These are phyloP conservation scores for Panicum hallii DNA, from an alignment of 202 grass and related monocot species.

Conservation along the genomic window DNA sequence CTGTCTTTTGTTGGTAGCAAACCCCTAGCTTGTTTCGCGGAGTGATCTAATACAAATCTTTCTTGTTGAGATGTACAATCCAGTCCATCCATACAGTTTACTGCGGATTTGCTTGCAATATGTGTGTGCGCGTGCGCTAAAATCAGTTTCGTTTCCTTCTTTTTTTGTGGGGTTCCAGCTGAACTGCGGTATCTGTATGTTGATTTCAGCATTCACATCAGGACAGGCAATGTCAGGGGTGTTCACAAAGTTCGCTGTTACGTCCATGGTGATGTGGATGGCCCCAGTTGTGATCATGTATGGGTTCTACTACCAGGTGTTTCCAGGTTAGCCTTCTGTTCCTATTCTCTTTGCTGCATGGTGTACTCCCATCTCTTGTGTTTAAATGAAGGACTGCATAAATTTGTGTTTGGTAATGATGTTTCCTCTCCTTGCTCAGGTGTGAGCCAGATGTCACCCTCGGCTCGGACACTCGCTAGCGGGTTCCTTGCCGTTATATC, in stretches of 20 bases:
- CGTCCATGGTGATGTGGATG: conserved; percentile 92
- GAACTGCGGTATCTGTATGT: background rate
- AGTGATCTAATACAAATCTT: background rate
- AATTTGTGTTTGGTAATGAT: background rate
- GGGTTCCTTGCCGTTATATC: conserved; percentile 94
- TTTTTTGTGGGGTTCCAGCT: background rate
- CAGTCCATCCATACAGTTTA: background rate
- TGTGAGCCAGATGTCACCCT: conserved; percentile 65
- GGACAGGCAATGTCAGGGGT: conserved; percentile 68
- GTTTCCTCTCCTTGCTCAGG: conserved; percentile 35
- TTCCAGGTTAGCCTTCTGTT: conserved; percentile 69
- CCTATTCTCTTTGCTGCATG: background rate
- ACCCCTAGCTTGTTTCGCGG: background rate
- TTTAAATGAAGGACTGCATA: background rate
- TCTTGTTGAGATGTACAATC: background rate
- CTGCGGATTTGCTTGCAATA: background rate
- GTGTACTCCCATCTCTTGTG: background rate
- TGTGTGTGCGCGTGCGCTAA: background rate
- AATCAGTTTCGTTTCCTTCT: background rate
- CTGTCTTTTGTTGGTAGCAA: conserved; percentile 17
- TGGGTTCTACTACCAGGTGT: conserved; percentile 75
- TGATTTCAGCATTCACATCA: conserved; percentile 26
- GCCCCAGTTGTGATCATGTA: conserved; percentile 71
- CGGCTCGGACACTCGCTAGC: conserved; percentile 68
- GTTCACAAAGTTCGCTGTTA: conserved; percentile 69